Evolutionary conservation across 306 rosid species (phyloP), one percentile per base, ranked within the genome.

Genomic region (Dryas drummondii): DNA sequence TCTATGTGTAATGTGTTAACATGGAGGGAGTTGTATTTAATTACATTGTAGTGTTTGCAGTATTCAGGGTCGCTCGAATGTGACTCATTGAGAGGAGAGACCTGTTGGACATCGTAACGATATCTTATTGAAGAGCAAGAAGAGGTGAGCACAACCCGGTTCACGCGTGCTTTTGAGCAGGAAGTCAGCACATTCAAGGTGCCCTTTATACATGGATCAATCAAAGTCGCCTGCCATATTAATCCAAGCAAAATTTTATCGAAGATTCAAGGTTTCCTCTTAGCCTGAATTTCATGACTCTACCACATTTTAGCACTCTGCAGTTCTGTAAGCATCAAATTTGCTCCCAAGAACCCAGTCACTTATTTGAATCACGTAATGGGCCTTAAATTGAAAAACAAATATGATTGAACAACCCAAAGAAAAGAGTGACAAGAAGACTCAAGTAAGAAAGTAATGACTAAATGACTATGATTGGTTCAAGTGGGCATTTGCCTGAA

Each of bases 101-200:
- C 64, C 54, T 82, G 82, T n/a, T 78, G 82, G 41, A 78, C 81
- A 69, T 91, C 94, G 13, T 88, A 80, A 11, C 85, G 85, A 58
- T 87, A 94, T 84, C 98, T 87, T 68, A 90, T 86, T 26, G 91
- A 82, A 73, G 97, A 94, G 73, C 96, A 94, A 2, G 98, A 94
- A 68, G 94, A 90, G 26, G 97, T 91, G 59, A 94, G 78, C 73
- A 94, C 96, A 72, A 90, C 81, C 22, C 94, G 76, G 69, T 83
- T 91, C 72, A 89, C 91, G 2, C 81, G 67, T 48, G 96, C 88
- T 81, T 85, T 89, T 27, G 83, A 3, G 73, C 96, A 88, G 4
- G 98, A 94, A 16, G 78, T 87, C 14, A 94, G 76, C 78, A 91
- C 96, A 78, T 87, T 91, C 73, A 83, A 15, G 8, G 90, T 77